Evolutionary conservation across 2,329 filamentous ascomycete species (phyloP), one percentile per base, ranked within the genome.

Genomic region (Botrytis tulipae): DNA sequence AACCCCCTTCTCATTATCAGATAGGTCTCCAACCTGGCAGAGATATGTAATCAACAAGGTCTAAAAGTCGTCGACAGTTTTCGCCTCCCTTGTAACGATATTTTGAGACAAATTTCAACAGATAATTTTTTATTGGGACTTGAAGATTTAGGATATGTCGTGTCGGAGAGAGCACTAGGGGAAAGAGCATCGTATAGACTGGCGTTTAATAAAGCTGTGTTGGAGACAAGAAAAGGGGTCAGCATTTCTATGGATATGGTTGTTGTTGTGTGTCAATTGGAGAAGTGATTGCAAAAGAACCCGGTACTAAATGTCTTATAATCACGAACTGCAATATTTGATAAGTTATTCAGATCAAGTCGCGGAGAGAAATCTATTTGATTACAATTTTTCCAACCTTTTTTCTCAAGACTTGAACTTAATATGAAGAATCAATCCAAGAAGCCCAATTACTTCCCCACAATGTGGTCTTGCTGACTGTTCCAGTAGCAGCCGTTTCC

Each of bases 391-490:
- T 29, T 32, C n/a, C 32, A 25, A 29, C 0, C 5, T 8, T 22
- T 1, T 40, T 37, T 42, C 4, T 8, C 14, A 42, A 7, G 16
- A 54, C n/a, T 16, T 18, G 16, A 29, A 40, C 32, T 32, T 18
- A 71, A 9, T 57, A 71, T 7, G 46, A 71, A 32, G 44, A 44
- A 44, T 71, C 70, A 57, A 71, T 5, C 60, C 70, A 71, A 44
- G 42, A 65, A 25, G 25, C 59, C 70, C 70, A 71, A 3, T 66
- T 42, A 7, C 9, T 42, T 20, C 46, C 70, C 70, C 60, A 71
- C 35, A 71, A n/a, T 22, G 60, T 57, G 10, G 20, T 54, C n/a
- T 66, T 66, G 12, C n/a, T 66, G 7, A 71, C 44, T 4, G 35
- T 37, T 12, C 42, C 70, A 3, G 60, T 71, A 12, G 60, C 70